Evolutionary conservation across 345 rosid genomes (phyloP), one percentile per base, ranked within the genome.

Genomic region (Linum trigynum): DNA sequence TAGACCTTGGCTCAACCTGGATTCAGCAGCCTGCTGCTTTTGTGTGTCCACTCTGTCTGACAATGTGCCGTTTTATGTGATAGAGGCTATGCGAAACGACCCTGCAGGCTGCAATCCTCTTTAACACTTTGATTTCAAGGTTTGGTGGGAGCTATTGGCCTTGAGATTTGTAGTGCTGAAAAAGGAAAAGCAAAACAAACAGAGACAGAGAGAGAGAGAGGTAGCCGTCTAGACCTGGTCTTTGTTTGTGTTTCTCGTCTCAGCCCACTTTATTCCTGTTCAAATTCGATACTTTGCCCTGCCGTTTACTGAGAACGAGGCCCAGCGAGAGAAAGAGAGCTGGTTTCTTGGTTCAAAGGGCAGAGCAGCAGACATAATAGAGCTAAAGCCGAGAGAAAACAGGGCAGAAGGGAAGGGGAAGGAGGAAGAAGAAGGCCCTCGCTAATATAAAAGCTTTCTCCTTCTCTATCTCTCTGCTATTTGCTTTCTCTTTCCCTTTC

Each of bases 261-360:
- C 59, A 61, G 71, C 70, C 55, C 88, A 74, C 97, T 92, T 90
- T 90, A 88, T 82, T 85, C 90, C 3, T 84, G 91, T 87, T 85
- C 88, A 86, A 87, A 84, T 76, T 76, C 68, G 71, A 73, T 73
- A 69, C 88, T 81, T 84, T 78, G 84, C 32, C 32, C 32, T 23
- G 32, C 79, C 79, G 91, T 83, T 80, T 80, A 73, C 80, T 74
- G 74, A 84, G 79, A 82, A 85, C 97, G 91, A 86, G 86, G 76
- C 88, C 72, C 68, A 23, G 32, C 32, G 32, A 23, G 32, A 23
- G 32, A 23, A 23, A 23, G 32, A 23, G 32, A 23, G 32, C 32
- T 23, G 32, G 32, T 23, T 23, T 72, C 73, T 69, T 72, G 69
- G 69, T 72, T 78, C 72, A 48, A 65, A 67, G 67, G 43, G 70